phyloP scores from a whole-genome alignment of 305 asterid species.

The Coffea humblotiana region DNA sequence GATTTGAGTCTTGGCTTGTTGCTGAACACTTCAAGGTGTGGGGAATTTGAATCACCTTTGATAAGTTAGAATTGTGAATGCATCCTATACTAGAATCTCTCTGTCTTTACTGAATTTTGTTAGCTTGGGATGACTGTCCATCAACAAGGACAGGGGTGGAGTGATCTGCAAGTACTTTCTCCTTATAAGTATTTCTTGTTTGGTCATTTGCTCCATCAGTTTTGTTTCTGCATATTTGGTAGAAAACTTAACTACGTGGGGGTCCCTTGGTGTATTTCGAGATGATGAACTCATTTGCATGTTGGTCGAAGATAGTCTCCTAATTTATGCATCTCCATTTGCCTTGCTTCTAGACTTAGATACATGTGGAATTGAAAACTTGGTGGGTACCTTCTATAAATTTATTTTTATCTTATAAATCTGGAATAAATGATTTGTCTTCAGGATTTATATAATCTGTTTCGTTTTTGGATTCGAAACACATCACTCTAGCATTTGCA shows the following conservation, averaged over 20 bases:
- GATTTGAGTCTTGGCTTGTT: slow-evolving; percentile 98
- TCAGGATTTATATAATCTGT: background rate
- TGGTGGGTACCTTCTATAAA: background rate
- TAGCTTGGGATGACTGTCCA: background rate
- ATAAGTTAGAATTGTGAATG: background rate
- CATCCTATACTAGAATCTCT: background rate
- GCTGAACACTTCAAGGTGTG: slow-evolving; percentile 96
- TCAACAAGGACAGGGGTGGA: background rate
- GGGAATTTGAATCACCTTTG: background rate
- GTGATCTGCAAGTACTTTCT: background rate
- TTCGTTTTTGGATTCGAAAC: background rate
- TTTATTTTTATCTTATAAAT: no score
- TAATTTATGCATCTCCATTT: no score
- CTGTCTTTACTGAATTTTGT: background rate
- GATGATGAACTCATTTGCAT: background rate
- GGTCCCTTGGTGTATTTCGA: background rate
- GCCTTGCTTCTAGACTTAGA: no score
- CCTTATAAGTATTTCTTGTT: background rate
- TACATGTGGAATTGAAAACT: background rate
- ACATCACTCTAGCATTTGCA: background rate
- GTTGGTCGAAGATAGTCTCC: background rate
- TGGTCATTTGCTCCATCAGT: background rate
- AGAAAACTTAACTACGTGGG: background rate
- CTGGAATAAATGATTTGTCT: no score
- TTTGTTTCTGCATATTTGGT: background rate